phyloP scores from a whole-genome alignment of 1,284 basidiomycete species.

The Cryptococcus sp. region DNA sequence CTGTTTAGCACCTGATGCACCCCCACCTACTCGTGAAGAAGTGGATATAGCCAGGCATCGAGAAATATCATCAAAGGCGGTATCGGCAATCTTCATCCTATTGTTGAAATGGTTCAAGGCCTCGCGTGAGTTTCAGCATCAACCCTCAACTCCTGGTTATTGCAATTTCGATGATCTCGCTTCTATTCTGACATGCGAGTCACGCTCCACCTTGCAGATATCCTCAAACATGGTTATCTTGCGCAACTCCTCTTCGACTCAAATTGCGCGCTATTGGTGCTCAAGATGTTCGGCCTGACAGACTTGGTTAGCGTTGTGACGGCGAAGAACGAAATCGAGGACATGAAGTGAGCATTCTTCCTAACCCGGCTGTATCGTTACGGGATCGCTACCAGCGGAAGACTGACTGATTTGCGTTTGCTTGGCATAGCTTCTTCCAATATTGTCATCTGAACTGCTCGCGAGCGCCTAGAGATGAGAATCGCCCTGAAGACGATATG shows the following conservation, averaged over 20 bases:
- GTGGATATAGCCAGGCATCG: constrained; percentile 92
- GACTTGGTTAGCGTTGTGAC: constrained; percentile 82
- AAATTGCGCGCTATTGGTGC: constrained; percentile 87
- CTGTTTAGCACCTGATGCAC: constrained; percentile 54
- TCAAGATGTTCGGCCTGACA: constrained; percentile 98
- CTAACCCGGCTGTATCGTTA: neutral
- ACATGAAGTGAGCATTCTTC: constrained; percentile 68
- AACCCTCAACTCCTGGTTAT: neutral
- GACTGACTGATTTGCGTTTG: too few relatives aligned
- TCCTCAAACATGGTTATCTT: constrained; percentile 98
- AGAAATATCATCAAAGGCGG: constrained; percentile 96
- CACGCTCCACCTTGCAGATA: constrained; percentile 60
- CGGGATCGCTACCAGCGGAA: too few relatives aligned
- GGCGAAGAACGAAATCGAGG: constrained; percentile 83
- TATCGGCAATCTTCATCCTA: constrained; percentile 89
- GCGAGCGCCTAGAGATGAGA: constrained; percentile 50
- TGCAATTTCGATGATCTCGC: neutral
- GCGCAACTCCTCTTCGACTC: constrained; percentile 93
- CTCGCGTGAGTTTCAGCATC: constrained; percentile 66
- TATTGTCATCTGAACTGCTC: constrained; percentile 69
- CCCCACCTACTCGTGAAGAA: constrained; percentile 85
- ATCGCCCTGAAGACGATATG: constrained; percentile 57
- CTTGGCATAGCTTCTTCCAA: constrained; percentile 77
- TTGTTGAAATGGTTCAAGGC: constrained; percentile 98
- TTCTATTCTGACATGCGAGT: neutral